Evolutionary conservation across 2,329 filamentous ascomycete genomes (phyloP), one percentile per base, ranked within the genome.

Genomic region (Venturia effusa): DNA sequence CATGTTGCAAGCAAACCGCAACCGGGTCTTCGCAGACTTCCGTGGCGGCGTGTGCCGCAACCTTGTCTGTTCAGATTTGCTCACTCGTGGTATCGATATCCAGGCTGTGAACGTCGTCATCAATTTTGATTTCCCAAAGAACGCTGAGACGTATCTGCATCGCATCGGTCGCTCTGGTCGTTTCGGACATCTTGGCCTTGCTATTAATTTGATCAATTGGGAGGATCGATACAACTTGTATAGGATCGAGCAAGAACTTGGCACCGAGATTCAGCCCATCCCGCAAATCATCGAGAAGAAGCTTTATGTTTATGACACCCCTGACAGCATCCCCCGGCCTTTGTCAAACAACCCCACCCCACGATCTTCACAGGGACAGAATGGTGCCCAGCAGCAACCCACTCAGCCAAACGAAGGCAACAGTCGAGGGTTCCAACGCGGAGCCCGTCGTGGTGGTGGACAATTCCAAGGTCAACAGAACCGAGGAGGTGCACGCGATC

Each of bases 61-160:
- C 75, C 85, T 99, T 43, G 94, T 99, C 67, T 99, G 94, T 78
- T 99, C 95, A 2, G 94, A 99, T 78, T 83, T 99, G 45, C 84
- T 99, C 68, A 99, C 94, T 67, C 92, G 94, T 78, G 94, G 94
- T 86, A 99, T 99, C 72, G 94, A 99, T 78, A 99, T 99, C 68
- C 94, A 99, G 77, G 94, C 94, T 63, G 94, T 99, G 73, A 99
- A 99, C 71, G 94, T 99, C 64, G 94, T 99, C 74, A 99, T 99
- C 84, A 99, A 99, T 80, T 99, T 99, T 72, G 94, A 99, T 73
- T 99, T 99, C 76, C 94, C 94, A 63, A 99, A 99, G 81, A 99
- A 99, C 72, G 95, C 94, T 19, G 94, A 99, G 79, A 99, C 94
- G 0, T 99, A 99, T 74, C 86, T 99, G 65, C 94, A 99, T 79